Evolutionary conservation across 176 grass and related monocot genomes (phyloP).

Genomic region (Oryza coarctata): DNA sequence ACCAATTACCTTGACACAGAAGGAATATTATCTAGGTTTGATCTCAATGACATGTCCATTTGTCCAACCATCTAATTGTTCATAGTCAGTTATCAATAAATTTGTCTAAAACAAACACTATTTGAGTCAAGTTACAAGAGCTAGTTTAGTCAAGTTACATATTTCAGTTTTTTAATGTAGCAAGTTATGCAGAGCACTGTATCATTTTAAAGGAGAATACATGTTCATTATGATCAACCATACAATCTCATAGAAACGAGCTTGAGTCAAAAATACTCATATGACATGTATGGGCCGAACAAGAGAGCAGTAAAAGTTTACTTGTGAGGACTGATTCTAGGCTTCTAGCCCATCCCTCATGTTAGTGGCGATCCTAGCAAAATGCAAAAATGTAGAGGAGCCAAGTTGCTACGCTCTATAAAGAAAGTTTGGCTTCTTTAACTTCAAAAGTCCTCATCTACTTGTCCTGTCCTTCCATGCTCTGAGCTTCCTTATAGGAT

Average conservation of each 20-base stretch:
- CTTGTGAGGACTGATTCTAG: conserved; percentile 24
- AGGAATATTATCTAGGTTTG: conserved; percentile 8
- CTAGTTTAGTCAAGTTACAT: too few species aligned
- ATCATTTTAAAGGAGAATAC: neutral
- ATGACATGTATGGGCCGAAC: neutral
- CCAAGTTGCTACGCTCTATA: conserved; percentile 50
- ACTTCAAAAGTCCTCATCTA: conserved; percentile 56
- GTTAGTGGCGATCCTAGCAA: conserved; percentile 41
- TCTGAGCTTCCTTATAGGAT: conserved; percentile 53
- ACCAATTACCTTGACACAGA: conserved; percentile 9
- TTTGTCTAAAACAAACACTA: conserved; percentile 16
- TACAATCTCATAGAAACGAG: neutral
- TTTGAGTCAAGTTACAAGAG: conserved; percentile 11
- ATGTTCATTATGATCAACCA: conserved; percentile 12
- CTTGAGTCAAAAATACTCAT: neutral
- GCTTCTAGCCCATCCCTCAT: conserved; percentile 34
- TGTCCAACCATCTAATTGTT: neutral
- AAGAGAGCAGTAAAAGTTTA: conserved; percentile 11
- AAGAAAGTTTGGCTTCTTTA: conserved; percentile 52
- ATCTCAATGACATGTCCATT: neutral
- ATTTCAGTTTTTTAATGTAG: too few species aligned
- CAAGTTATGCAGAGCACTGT: neutral
- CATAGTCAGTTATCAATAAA: neutral
- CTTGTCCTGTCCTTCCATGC: conserved; percentile 49
- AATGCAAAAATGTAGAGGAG: conserved; percentile 46